A percentile compares a stretch with the other conserved stretches of the same genome.
phyloP scores from a whole-genome alignment of 192 early-diverging fungal species.

The Backusella psychrophila region DNA sequence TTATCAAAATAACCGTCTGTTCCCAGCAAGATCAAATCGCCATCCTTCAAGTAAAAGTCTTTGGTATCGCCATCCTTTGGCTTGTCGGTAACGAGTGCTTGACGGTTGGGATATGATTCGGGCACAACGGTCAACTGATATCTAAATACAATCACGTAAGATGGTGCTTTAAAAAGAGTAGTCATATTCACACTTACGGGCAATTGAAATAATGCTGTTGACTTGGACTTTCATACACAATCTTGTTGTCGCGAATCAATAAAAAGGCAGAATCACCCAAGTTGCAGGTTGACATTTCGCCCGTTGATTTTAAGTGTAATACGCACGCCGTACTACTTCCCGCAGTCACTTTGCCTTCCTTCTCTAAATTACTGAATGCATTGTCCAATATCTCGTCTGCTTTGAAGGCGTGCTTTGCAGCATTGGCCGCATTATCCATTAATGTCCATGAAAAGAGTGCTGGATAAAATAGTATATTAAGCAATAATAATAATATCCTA shows the following conservation, averaged over 20 bases:
- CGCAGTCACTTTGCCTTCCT: slow-evolving; percentile 51
- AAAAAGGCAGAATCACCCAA: slow-evolving; percentile 58
- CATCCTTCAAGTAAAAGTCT: slow-evolving; percentile 50
- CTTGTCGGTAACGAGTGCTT: slow-evolving; percentile 47
- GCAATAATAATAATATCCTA: too few relatives aligned
- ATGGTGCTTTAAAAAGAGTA: background rate
- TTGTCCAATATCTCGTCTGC: slow-evolving; percentile 51
- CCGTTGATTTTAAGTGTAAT: slow-evolving; percentile 49
- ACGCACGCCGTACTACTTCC: slow-evolving; percentile 61
- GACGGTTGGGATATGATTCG: slow-evolving; percentile 50
- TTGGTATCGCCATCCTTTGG: slow-evolving; percentile 56
- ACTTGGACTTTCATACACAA: slow-evolving; percentile 55
- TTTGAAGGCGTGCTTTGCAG: slow-evolving; percentile 44
- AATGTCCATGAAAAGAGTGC: slow-evolving; percentile 59
- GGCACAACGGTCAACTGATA: slow-evolving; percentile 59
- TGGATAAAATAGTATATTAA: slow-evolving; percentile 10
- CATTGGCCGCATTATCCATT: slow-evolving; percentile 57
- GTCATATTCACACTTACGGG: slow-evolving; percentile 30
- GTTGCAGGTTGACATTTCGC: slow-evolving; percentile 51
- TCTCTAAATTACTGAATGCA: slow-evolving; percentile 47
- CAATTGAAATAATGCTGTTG: slow-evolving; percentile 67
- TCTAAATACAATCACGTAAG: slow-evolving; percentile 8
- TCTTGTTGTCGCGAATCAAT: slow-evolving; percentile 50
- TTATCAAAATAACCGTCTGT: slow-evolving; percentile 66
- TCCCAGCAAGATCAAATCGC: slow-evolving; percentile 56